Conservation (phyloP, 2,329 filamentous ascomycete species). For the Colletotrichum brevisporum region DNA sequence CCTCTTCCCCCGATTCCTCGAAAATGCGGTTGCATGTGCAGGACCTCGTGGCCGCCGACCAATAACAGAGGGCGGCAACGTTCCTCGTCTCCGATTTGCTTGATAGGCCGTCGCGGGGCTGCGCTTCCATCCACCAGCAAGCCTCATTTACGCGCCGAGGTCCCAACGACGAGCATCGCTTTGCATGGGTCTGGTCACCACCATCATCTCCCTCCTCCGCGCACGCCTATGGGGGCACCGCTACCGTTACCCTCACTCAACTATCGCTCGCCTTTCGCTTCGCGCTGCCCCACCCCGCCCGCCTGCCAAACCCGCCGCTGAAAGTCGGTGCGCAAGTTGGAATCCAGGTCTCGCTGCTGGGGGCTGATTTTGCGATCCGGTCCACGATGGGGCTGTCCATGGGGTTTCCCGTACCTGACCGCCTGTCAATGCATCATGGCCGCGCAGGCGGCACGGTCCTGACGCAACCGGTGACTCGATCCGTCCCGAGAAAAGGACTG, state of each 20-base stretch:
- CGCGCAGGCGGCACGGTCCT: constrained; percentile 22
- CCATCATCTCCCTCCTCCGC: constrained; percentile 37
- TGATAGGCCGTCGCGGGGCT: constrained; percentile 56
- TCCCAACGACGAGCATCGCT: constrained; percentile 43
- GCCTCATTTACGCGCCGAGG: constrained; percentile 66
- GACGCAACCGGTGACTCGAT: constrained; percentile 29
- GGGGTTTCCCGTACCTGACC: constrained; percentile 18
- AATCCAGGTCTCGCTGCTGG: constrained; percentile 8
- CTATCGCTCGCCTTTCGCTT: constrained; percentile 44
- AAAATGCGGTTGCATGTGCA: constrained; percentile 31
- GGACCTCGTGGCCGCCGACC: constrained; percentile 46
- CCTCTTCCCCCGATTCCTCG: constrained; percentile 36
- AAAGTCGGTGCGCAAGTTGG: constrained; percentile 31
- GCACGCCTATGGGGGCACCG: constrained; percentile 33
- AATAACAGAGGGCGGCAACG: constrained; percentile 55
- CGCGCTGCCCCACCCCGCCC: constrained; percentile 52
- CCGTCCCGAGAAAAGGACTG: constrained; percentile 27
- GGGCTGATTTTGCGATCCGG: constrained; percentile 3
- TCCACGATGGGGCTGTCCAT: constrained; percentile 5
- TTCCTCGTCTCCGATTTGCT: constrained; percentile 63
- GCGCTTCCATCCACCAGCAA: constrained; percentile 61
- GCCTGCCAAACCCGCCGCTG: constrained; percentile 5
- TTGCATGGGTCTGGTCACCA: constrained; percentile 55
- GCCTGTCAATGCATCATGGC: constrained; percentile 11
- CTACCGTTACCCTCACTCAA: constrained; percentile 12